Conservation (phyloP, 306 rosid species). For the Rosa persica region DNA sequence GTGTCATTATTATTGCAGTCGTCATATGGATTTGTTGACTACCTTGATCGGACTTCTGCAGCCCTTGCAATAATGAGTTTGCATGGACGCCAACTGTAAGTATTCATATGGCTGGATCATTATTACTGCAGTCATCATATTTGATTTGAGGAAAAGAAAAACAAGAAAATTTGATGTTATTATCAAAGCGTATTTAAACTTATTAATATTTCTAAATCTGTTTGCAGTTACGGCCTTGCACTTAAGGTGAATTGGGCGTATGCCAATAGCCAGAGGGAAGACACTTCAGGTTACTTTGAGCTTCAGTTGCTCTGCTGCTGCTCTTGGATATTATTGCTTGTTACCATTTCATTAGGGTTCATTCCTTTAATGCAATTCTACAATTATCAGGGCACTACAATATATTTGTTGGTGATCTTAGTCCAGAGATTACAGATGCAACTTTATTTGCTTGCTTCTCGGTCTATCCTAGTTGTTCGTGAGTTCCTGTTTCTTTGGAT, state of each 20-base stretch:
- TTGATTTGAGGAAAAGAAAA: background rate
- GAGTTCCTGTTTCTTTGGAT: constrained; percentile 38
- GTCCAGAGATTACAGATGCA: constrained; percentile 93
- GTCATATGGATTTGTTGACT: constrained; percentile 85
- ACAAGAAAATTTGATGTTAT: background rate
- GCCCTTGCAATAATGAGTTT: constrained; percentile 66
- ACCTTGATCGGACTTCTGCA: constrained; percentile 73
- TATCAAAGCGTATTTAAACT: background rate
- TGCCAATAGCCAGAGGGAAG: constrained; percentile 89
- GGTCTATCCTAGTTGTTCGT: constrained; percentile 78
- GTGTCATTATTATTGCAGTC: constrained; percentile 47
- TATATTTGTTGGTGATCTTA: constrained; percentile 89
- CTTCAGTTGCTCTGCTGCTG: constrained; percentile 5
- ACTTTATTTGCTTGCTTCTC: constrained; percentile 78
- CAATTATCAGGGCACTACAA: constrained; percentile 70
- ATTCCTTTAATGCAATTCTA: constrained; percentile 46
- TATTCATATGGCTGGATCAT: constrained; percentile 5
- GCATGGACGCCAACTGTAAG: constrained; percentile 81
- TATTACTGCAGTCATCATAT: background rate
- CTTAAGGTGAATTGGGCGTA: constrained; percentile 93
- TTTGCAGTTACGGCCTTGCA: constrained; percentile 72
- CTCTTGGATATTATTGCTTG: constrained; percentile 17
- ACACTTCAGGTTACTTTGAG: constrained; percentile 66
- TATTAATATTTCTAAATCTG: constrained; percentile 16
- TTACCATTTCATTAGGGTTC: constrained; percentile 24